Evolutionary conservation across 2,329 filamentous ascomycete genomes (phyloP).

Genomic region (Acephala macrosclerotiorum): DNA sequence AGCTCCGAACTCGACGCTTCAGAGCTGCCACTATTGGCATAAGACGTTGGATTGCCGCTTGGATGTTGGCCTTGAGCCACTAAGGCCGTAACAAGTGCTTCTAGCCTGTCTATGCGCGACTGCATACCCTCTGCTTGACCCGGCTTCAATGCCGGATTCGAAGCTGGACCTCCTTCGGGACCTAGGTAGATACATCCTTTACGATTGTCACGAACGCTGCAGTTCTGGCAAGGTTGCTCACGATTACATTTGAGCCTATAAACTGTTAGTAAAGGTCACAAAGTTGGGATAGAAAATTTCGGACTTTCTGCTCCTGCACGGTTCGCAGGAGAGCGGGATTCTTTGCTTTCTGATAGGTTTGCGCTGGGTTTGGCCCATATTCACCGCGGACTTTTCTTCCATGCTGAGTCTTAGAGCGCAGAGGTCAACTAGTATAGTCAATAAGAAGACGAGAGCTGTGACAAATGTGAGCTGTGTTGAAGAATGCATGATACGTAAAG

Average conservation of each 20-base stretch:
- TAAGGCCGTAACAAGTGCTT: conserved; percentile 51
- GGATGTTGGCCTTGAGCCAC: conserved; percentile 57
- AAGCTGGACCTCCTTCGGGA: conserved; percentile 68
- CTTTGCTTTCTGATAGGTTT: conserved; percentile 29
- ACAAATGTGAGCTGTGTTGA: neutral
- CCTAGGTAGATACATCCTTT: conserved; percentile 81
- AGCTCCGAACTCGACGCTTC: conserved; percentile 11
- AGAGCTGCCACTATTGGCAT: conserved; percentile 51
- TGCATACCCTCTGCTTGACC: conserved; percentile 86
- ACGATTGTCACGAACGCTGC: conserved; percentile 82
- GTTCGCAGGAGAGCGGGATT: conserved; percentile 32
- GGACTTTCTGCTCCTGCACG: conserved; percentile 36
- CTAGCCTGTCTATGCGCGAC: conserved; percentile 44
- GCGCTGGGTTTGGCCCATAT: conserved; percentile 11
- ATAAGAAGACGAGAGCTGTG: neutral
- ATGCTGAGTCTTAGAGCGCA: neutral
- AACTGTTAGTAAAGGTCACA: conserved; percentile 12
- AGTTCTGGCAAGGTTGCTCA: conserved; percentile 89
- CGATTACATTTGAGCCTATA: conserved; percentile 88
- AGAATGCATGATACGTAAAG: neutral
- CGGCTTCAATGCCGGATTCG: conserved; percentile 68
- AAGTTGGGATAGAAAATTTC: neutral
- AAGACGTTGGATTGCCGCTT: conserved; percentile 25
- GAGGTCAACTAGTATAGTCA: neutral
- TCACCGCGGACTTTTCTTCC: conserved; percentile 18